Percentiles rank a stretch among this genome's conserved stretches.
Evolutionary conservation across 2,329 filamentous ascomycete species (phyloP).

Genomic region (Tolypocladium guangdongense): DNA sequence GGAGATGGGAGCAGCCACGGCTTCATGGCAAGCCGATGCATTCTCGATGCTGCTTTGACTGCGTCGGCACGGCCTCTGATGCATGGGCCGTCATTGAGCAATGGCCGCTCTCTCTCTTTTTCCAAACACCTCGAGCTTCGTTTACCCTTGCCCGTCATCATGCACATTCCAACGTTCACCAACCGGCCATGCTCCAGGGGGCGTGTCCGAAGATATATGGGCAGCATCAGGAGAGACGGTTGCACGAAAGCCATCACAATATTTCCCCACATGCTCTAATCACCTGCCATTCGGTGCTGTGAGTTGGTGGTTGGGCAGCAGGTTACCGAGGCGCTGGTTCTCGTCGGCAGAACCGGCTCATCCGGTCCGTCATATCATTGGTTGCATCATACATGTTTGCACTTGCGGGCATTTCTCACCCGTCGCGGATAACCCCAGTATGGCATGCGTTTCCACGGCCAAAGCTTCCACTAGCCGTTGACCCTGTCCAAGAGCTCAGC

Average conservation of each 20-base stretch:
- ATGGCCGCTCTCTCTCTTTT: background rate
- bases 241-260: background rate
- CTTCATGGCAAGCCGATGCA: background rate
- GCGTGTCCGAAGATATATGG: background rate
- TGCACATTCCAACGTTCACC: background rate
- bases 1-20: background rate
- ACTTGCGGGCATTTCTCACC: background rate
- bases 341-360: too few species aligned
- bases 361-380: background rate
- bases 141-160: background rate
- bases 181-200: background rate
- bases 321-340: background rate
- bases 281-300: background rate
- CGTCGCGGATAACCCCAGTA: too few species aligned
- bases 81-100: too few species aligned
- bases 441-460: background rate
- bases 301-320: background rate
- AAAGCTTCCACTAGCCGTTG: background rate
- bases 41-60: background rate
- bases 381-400: background rate
- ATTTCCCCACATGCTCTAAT: background rate
- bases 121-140: background rate
- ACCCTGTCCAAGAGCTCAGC: background rate
- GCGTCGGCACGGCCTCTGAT: background rate
- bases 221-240: background rate